Evolutionary conservation across 345 rosid genomes (phyloP), one percentile per base, ranked within the genome.

Genomic region (Excoecaria agallocha): DNA sequence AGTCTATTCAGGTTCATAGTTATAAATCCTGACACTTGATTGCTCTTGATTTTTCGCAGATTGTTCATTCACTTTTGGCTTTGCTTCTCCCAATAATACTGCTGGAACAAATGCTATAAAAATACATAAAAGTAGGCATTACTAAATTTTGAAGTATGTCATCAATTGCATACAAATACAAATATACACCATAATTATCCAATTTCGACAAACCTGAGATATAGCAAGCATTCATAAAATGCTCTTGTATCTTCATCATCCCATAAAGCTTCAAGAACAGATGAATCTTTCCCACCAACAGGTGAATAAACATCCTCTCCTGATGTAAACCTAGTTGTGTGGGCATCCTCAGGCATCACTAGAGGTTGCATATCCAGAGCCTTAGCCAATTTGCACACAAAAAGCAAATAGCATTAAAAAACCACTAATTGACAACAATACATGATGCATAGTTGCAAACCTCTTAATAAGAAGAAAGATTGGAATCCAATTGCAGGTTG

Each of bases 291-390:
- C 48, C 88, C 89, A 57, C 91, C 80, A 69, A 84, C 84, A 80
- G 90, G 86, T 68, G 93, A 81, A 46, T 92, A 86, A 60, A 85
- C 82, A 74, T 96, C 99, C 65, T 90, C 98, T 66, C 93, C 94
- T 66, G 90, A 85, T 69, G 92, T 88, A 74, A 93, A 89, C 86
- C 98, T 85, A 58, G 99, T 96, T 52, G 96, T 90, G 86, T 93
- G 96, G 73, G 91, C 91, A 82, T 96, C 98, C 83, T 96, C 99
- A 22, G 98, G 98, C 97, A 96, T 93, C 38, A 82, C 90, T 66
- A 97, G 98, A 82, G 97, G 93, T 83, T 96, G 98, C 98, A 89
- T 91, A 84, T 96, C 97, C 74, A 96, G 92, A 65, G 98, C 86
- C 86, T 96, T 98, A 57, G 99, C 98, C 79, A 96, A 86, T 68